phyloP scores from a whole-genome alignment of 2,329 filamentous ascomycete species.

The Alternaria sp. region DNA sequence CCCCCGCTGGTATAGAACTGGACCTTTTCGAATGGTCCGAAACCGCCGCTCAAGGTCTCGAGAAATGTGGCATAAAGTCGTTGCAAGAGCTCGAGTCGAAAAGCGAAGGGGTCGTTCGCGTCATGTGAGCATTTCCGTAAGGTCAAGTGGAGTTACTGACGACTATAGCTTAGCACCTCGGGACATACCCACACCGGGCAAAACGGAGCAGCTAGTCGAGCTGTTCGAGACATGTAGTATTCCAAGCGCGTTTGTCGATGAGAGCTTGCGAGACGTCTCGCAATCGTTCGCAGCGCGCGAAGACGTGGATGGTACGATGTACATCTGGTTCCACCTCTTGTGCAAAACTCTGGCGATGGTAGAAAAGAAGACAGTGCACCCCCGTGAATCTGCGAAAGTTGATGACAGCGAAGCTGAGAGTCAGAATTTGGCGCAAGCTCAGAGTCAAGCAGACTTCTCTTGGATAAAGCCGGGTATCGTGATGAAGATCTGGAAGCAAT shows the following conservation, averaged over 20 bases:
- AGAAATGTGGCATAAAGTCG: constrained; percentile 11
- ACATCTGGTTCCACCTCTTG: constrained; percentile 45
- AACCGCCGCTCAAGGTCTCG: constrained; percentile 17
- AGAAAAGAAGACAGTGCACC: constrained; percentile 19
- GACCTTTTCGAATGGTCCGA: constrained; percentile 37
- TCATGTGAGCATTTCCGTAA: constrained; percentile 27
- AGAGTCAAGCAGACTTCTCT: constrained; percentile 35
- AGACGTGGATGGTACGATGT: constrained; percentile 27
- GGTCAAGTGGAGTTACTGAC: constrained; percentile 10
- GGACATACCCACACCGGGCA: constrained; percentile 27
- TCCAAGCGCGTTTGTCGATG: constrained; percentile 38
- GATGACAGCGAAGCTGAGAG: neutral
- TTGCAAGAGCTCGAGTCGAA: constrained; percentile 18
- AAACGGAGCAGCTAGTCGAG: constrained; percentile 18
- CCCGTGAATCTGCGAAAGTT: neutral
- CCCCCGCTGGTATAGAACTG: constrained; percentile 2
- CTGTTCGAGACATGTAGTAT: constrained; percentile 34
- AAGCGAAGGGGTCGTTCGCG: constrained; percentile 23
- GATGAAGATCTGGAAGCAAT: constrained; percentile 27
- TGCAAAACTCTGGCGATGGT: constrained; percentile 34
- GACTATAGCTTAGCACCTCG: constrained; percentile 34
- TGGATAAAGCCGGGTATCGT: constrained; percentile 43
- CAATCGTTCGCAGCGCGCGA: constrained; percentile 40
- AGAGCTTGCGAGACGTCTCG: constrained; percentile 37
- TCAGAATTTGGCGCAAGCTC: constrained; percentile 6